Evolutionary conservation across 2,329 filamentous ascomycete species (phyloP).

Genomic region (Fusarium compactum): DNA sequence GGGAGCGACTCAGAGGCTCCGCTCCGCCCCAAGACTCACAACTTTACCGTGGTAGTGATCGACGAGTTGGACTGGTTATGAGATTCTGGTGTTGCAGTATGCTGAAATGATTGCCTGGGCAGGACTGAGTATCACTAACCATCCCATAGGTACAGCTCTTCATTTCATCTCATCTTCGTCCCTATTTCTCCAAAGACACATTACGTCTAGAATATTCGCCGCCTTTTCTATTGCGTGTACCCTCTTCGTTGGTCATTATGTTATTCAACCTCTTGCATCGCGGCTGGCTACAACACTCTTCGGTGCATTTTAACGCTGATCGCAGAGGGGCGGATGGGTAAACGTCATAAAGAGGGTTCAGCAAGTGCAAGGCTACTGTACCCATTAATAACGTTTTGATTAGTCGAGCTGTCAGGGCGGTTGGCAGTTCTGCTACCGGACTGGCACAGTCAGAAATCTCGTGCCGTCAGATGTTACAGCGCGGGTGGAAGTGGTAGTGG

Average conservation of each 20-base stretch:
- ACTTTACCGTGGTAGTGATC: constrained; percentile 5
- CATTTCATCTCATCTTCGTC: not conserved
- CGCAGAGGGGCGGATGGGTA: not conserved
- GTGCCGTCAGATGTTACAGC: not conserved
- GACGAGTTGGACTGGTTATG: not conserved
- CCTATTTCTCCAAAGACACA: not conserved
- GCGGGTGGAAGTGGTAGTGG: not conserved
- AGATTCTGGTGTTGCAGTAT: not conserved
- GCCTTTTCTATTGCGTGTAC: not conserved
- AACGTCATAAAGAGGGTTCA: constrained; percentile 16
- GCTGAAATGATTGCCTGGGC: not conserved
- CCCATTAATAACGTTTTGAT: constrained; percentile 5
- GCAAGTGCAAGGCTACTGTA: not conserved
- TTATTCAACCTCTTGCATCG: constrained; percentile 4
- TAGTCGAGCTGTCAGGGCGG: not conserved
- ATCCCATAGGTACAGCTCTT: not conserved
- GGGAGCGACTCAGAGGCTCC: constrained; percentile 38
- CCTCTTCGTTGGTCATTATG: not conserved
- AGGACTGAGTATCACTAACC: not conserved
- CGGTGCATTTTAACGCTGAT: constrained; percentile 9
- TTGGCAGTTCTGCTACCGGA: not conserved
- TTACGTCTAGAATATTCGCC: not conserved
- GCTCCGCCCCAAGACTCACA: constrained; percentile 33
- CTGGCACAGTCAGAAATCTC: not conserved
- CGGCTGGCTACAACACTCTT: constrained; percentile 1